Conservation (phyloP, 1,139 yeast species). For the Geotrichum australiense region DNA sequence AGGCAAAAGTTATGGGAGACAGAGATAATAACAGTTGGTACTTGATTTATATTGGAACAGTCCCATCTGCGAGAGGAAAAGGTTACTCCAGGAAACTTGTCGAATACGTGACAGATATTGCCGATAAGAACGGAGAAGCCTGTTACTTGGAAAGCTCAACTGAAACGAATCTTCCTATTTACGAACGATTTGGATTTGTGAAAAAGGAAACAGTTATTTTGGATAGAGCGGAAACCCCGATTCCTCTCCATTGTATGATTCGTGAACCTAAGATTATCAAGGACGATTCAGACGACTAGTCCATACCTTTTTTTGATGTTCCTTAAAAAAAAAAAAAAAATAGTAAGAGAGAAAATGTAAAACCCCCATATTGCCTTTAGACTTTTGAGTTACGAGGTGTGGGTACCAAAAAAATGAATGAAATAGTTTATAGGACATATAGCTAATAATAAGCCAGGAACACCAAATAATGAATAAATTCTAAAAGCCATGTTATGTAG, state of each 20-base stretch:
- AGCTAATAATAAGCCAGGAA: too few relatives aligned
- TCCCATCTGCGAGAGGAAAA: conserved; percentile 55
- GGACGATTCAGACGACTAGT: conserved; percentile 19
- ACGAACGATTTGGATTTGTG: conserved; percentile 49
- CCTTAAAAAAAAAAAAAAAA: too few relatives aligned
- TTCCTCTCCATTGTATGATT: conserved; percentile 24
- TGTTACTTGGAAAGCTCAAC: conserved; percentile 56
- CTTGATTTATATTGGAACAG: conserved; percentile 55
- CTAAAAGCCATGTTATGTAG: too few relatives aligned
- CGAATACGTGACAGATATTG: conserved; percentile 47
- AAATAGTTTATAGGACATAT: too few relatives aligned
- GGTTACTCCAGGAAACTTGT: conserved; percentile 57
- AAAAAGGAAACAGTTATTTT: conserved; percentile 19
- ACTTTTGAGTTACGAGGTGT: too few relatives aligned
- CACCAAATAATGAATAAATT: too few relatives aligned
- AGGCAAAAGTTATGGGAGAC: conserved; percentile 30
- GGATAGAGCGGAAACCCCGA: conserved; percentile 20
- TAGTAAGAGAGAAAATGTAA: too few relatives aligned
- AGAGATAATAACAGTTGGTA: conserved; percentile 44
- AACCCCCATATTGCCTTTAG: too few relatives aligned
- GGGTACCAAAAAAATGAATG: too few relatives aligned
- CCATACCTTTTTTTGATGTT: too few relatives aligned
- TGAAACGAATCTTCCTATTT: conserved; percentile 49
- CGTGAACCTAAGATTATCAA: conserved; percentile 22
- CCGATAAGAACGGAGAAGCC: conserved; percentile 42